phyloP scores from a whole-genome alignment of 1,284 basidiomycete species.

The Austroboletus niveus region DNA sequence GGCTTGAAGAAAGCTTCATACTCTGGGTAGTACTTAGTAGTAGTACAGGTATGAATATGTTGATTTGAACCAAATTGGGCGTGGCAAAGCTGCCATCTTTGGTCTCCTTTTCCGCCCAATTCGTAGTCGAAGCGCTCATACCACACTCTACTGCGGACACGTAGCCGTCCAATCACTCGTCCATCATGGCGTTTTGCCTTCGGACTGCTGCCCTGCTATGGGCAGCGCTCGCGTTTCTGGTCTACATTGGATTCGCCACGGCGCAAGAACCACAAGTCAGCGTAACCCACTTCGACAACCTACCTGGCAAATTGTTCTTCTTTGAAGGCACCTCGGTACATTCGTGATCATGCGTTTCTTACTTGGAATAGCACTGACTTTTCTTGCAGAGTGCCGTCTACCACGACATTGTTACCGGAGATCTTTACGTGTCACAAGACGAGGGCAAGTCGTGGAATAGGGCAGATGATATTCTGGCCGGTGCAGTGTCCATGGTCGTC shows the following conservation, averaged over 20 bases:
- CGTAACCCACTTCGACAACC: slow-evolving; percentile 58
- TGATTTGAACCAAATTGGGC: not conserved
- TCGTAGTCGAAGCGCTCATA: not conserved
- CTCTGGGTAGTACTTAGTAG: too few species aligned
- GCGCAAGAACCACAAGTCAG: slow-evolving; percentile 43
- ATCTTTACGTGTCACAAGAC: slow-evolving; percentile 80
- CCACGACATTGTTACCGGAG: slow-evolving; percentile 71
- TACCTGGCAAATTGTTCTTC: slow-evolving; percentile 87
- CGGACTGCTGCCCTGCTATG: slow-evolving; percentile 36
- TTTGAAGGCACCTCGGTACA: slow-evolving; percentile 87
- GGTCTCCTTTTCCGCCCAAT: slow-evolving; percentile 7
- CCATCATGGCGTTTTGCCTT: slow-evolving; percentile 38
- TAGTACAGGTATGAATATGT: too few species aligned
- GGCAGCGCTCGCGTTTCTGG: slow-evolving; percentile 28
- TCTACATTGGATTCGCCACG: slow-evolving; percentile 21
- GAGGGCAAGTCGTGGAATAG: slow-evolving; percentile 84
- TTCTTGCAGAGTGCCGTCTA: slow-evolving; percentile 69
- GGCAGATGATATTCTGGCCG: slow-evolving; percentile 61
- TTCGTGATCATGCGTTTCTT: slow-evolving; percentile 12
- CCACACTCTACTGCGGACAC: slow-evolving; percentile 13
- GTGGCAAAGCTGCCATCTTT: slow-evolving; percentile 14
- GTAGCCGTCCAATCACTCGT: slow-evolving; percentile 8
- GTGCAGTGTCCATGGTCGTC: slow-evolving; percentile 71
- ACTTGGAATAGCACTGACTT: slow-evolving; percentile 1
- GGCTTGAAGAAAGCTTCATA: too few species aligned